These are phyloP conservation scores for Hyphopichia homilentoma DNA, from an alignment of 805 yeast species.

Conservation along the genomic window DNA sequence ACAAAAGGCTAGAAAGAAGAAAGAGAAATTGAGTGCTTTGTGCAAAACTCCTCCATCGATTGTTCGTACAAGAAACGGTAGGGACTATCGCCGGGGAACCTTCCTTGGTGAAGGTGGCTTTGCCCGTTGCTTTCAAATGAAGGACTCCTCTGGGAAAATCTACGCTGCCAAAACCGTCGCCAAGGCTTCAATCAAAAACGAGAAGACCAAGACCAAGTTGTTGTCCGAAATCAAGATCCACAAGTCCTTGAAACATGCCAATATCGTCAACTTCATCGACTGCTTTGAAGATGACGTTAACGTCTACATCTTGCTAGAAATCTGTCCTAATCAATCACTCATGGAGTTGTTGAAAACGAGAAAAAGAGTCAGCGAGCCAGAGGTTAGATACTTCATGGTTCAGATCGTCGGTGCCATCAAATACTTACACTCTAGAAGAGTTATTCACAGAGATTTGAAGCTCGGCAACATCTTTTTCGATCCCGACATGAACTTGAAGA, in stretches of 20 bases:
- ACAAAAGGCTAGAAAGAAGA: constrained; percentile 56
- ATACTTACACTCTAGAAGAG: constrained; percentile 87
- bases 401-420: constrained; percentile 93
- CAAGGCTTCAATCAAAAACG: constrained; percentile 85
- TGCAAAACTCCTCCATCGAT: constrained; percentile 97
- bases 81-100: constrained; percentile 85
- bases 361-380: constrained; percentile 84
- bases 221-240: constrained; percentile 94
- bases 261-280: constrained; percentile 88
- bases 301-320: constrained; percentile 89
- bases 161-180: constrained; percentile 98
- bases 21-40: constrained; percentile 82
- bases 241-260: constrained; percentile 81
- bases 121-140: constrained; percentile 97
- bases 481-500: constrained; percentile 87
- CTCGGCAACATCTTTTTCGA: constrained; percentile 95
- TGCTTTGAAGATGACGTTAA: constrained; percentile 96
- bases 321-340: constrained; percentile 90
- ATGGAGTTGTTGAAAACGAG: constrained; percentile 89
- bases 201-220: constrained; percentile 81
- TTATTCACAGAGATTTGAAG: constrained; percentile 93
- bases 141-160: constrained; percentile 79
- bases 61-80: constrained; percentile 80
- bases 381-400: constrained; percentile 82
- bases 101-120: constrained; percentile 98